Conservation (phyloP, 805 yeast genomes). For the Schwanniomyces pseudopolymorphus region DNA sequence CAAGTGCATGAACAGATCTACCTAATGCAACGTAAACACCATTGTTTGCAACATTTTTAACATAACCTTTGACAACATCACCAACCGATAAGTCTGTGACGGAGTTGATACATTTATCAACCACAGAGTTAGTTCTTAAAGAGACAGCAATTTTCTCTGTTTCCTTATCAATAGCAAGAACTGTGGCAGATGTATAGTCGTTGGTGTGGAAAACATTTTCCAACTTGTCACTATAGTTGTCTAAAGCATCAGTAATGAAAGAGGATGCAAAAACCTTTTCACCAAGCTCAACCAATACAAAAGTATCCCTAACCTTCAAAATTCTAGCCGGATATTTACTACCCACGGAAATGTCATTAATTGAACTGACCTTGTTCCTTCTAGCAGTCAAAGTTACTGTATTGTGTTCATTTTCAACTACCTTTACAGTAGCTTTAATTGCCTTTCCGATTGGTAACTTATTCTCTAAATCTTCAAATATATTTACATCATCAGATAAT, state of each 20-base stretch:
- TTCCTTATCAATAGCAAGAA: slow-evolving; percentile 46
- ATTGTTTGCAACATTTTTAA: slow-evolving; percentile 68
- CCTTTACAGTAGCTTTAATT: slow-evolving; percentile 53
- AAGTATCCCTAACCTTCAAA: slow-evolving; percentile 54
- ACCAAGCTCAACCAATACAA: slow-evolving; percentile 70
- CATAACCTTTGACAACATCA: slow-evolving; percentile 76
- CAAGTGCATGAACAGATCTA: slow-evolving; percentile 70
- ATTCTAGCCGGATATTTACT: slow-evolving; percentile 61
- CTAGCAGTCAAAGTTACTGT: slow-evolving; percentile 52
- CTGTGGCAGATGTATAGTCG: slow-evolving; percentile 57
- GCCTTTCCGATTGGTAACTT: slow-evolving; percentile 74
- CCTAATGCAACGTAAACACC: slow-evolving; percentile 81
- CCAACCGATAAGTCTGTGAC: slow-evolving; percentile 62
- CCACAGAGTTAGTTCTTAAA: slow-evolving; percentile 53
- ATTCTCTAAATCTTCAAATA: slow-evolving; percentile 50
- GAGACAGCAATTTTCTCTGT: slow-evolving; percentile 61
- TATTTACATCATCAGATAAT: slow-evolving; percentile 52
- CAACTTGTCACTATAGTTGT: slow-evolving; percentile 58
- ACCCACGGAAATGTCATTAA: slow-evolving; percentile 55
- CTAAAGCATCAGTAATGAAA: slow-evolving; percentile 73
- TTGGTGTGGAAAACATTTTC: slow-evolving; percentile 49
- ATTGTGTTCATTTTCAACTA: slow-evolving; percentile 54
- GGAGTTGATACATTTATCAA: slow-evolving; percentile 49
- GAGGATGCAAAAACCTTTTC: slow-evolving; percentile 60
- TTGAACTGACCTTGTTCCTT: slow-evolving; percentile 35